phyloP scores from a whole-genome alignment of 1,139 yeast species.

The Lodderomyces oxycetoniae region DNA sequence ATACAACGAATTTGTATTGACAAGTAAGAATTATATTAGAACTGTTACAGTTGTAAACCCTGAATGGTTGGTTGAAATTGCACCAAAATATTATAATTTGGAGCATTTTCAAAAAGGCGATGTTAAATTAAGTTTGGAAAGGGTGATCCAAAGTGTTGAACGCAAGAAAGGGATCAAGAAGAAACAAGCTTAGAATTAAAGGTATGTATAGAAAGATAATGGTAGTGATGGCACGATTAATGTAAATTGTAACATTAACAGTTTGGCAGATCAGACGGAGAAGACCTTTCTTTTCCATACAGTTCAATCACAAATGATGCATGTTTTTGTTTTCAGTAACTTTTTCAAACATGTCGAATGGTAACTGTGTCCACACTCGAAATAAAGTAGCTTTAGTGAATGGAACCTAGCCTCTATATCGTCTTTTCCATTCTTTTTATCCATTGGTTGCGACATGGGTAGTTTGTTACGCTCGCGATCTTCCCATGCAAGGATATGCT shows the following conservation, averaged over 20 bases:
- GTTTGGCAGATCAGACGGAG: no score
- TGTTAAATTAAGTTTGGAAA: conserved; percentile 72
- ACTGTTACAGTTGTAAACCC: conserved; percentile 92
- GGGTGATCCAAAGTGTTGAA: conserved; percentile 52
- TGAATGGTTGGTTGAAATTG: conserved; percentile 84
- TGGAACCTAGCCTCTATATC: conserved; percentile 10
- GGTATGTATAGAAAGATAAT: neutral
- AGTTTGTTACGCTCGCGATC: conserved; percentile 15
- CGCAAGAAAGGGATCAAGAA: conserved; percentile 29
- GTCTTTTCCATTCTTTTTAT: conserved; percentile 1
- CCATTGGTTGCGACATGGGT: conserved; percentile 5
- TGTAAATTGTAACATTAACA: no score
- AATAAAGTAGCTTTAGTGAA: conserved; percentile 25
- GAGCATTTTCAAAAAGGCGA: conserved; percentile 78
- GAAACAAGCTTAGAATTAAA: neutral
- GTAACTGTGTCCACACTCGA: conserved; percentile 57
- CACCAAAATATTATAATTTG: conserved; percentile 79
- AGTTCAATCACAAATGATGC: no score
- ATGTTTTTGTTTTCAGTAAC: conserved; percentile 12
- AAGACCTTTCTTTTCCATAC: no score
- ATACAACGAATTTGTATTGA: conserved; percentile 91
- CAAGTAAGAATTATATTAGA: conserved; percentile 88
- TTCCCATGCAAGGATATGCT: conserved; percentile 49
- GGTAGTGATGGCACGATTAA: conserved; percentile 7
- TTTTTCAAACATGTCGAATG: conserved; percentile 54